Evolutionary conservation across 2,329 filamentous ascomycete genomes (phyloP), one percentile per base, ranked within the genome.

Genomic region (Cryphonectria nitschkei): DNA sequence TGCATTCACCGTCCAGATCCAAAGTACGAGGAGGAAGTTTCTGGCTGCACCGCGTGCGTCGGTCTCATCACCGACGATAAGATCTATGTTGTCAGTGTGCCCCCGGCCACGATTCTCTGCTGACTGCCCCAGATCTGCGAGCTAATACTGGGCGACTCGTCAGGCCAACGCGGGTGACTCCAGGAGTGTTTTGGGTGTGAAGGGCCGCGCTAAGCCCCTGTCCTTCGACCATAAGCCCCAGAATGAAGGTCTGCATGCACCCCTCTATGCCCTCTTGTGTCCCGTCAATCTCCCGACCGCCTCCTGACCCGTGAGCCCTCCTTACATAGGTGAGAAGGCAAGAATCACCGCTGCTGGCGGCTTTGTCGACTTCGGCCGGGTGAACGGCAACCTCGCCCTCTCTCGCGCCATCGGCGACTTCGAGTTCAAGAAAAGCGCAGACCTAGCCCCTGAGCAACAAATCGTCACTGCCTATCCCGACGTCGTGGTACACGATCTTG

Each of bases 191-290:
- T 84, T 99, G 75, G 96, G 96, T 77, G 94, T 99, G 78, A 99
- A 98, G 85, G 96, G 96, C 75, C 90, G 96, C 77, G 96, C 96
- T 76, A 99, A 98, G 85, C 96, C 96, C 67, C 87, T 99, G 72
- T 99, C 96, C n/a, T 97, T 97, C 80, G 96, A 99, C 81, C 96
- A 99, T 87, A 99, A 99, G 84, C 96, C 96, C 58, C 95, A 98
- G 81, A 98, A 98, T 76, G 96, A 99, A 88, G 93, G 94, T 97
- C 80, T 70, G 85, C 70, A 64, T 34, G 71, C 50, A 26, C 29
- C 43, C 43, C 6, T 46, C 43, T 22, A 16, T 22, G 16, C 19
- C 43, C 41, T 60, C 58, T 39, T 60, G 39, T 39, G 14, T 14
- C 29, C 19, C 39, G 46, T 26, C 46, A 43, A 63, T 26, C n/a